These are phyloP conservation scores for Royoungia palumana DNA, from an alignment of 768 basidiomycete species.

Conservation along the genomic window DNA sequence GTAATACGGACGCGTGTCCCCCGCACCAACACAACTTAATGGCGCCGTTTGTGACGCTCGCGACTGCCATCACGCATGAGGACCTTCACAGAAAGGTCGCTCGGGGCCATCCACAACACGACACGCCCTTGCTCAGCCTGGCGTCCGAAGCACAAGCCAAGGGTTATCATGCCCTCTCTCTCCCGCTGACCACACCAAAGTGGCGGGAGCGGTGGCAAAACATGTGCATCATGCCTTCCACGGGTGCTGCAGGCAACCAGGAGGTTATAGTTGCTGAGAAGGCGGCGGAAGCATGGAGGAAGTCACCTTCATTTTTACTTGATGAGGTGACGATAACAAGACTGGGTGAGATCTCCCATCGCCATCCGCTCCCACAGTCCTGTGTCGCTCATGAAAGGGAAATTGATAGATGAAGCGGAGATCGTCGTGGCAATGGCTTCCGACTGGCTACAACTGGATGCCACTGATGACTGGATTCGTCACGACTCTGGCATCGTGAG, in stretches of 20 bases:
- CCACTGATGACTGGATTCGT: conserved; percentile 87
- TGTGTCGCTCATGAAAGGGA: conserved; percentile 13
- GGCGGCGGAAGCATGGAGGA: conserved; percentile 84
- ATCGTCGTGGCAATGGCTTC: conserved; percentile 74
- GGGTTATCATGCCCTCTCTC: conserved; percentile 72
- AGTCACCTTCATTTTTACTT: conserved; percentile 68
- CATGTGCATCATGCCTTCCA: conserved; percentile 74
- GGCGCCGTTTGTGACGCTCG: conserved; percentile 29
- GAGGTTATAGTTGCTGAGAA: conserved; percentile 48
- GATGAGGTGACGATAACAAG: conserved; percentile 89
- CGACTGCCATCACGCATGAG: conserved; percentile 28
- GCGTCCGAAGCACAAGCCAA: conserved; percentile 51
- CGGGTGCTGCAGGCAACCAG: conserved; percentile 34
- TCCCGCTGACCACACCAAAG: conserved; percentile 84
- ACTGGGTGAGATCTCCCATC: conserved; percentile 47
- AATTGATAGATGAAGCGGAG: conserved; percentile 64
- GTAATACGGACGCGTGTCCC: conserved; percentile 11
- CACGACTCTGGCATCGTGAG: conserved; percentile 94
- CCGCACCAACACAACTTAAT: conserved; percentile 11
- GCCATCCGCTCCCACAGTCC: conserved; percentile 10
- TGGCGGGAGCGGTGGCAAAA: conserved; percentile 88
- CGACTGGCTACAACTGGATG: conserved; percentile 95
- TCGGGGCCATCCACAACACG: conserved; percentile 24
- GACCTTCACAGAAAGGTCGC: conserved; percentile 38
- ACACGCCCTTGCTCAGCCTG: conserved; percentile 50